Evolutionary conservation across 2,329 filamentous ascomycete species (phyloP).

Genomic region (Trichoderma pleuroti): DNA sequence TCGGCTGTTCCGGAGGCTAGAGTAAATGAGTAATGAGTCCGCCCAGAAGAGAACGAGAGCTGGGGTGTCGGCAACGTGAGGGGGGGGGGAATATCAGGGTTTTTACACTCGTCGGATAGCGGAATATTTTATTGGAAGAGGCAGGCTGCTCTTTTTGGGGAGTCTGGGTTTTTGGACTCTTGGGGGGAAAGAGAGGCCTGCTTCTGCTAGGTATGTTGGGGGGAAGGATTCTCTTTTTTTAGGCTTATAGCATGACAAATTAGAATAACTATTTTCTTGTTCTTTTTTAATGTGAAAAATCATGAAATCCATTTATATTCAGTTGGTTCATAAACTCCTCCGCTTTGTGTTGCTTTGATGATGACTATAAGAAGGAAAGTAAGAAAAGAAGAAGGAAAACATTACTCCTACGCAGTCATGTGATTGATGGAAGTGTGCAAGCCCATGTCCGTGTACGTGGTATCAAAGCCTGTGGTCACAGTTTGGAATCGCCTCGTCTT

Average conservation of each 20-base stretch:
- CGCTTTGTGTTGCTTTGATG: not conserved
- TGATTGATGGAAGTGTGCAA: not conserved
- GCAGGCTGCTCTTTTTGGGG: not conserved
- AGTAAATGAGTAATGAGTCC: slow-evolving; percentile 35
- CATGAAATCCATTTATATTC: not conserved
- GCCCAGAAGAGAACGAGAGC: slow-evolving; percentile 23
- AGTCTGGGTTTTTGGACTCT: not conserved
- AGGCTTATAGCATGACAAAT: slow-evolving; percentile 22
- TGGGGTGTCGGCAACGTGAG: slow-evolving; percentile 15
- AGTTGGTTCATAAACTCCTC: not conserved
- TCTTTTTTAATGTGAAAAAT: not conserved
- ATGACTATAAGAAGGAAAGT: not conserved
- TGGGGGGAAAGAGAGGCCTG: not conserved
- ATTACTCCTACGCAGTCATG: not conserved
- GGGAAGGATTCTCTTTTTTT: slow-evolving; percentile 10
- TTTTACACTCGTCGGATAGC: slow-evolving; percentile 12
- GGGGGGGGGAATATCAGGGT: slow-evolving; percentile 9
- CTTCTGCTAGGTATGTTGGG: not conserved
- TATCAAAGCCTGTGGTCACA: not conserved
- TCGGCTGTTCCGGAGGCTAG: slow-evolving; percentile 31
- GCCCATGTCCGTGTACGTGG: not conserved
- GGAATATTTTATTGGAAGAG: slow-evolving; percentile 11
- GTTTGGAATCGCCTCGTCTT: not conserved
- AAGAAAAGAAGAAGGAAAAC: not conserved
- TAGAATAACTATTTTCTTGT: slow-evolving; percentile 24